These are phyloP conservation scores for Pisolithus marmoratus DNA, from an alignment of 768 basidiomycete genomes.

Conservation along the genomic window DNA sequence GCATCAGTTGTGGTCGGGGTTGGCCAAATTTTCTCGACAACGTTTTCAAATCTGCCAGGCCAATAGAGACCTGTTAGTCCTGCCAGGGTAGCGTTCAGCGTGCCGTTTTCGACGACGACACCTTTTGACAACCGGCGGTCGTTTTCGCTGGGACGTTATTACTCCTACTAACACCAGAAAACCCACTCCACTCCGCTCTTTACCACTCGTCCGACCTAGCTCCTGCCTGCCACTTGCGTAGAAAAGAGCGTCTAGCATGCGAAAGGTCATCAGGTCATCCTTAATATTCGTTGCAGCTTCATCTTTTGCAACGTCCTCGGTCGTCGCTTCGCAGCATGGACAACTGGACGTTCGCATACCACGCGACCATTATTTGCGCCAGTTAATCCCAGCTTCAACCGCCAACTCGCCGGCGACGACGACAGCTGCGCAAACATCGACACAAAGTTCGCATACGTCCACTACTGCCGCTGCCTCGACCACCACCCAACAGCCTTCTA, in stretches of 20 bases:
- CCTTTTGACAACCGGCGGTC: slow-evolving; percentile 4
- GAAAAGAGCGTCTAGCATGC: slow-evolving; percentile 17
- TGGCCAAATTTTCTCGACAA: not conserved
- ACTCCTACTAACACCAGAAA: slow-evolving; percentile 8
- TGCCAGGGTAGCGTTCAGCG: not conserved
- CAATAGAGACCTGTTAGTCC: not conserved
- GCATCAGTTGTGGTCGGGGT: slow-evolving; percentile 4
- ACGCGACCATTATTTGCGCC: slow-evolving; percentile 9
- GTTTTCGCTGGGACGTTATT: slow-evolving; percentile 14
- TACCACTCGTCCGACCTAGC: not conserved
- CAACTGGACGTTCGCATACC: slow-evolving; percentile 9
- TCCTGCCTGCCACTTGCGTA: slow-evolving; percentile 1
- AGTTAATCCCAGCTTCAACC: not conserved
- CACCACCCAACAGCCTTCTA: slow-evolving; percentile 1
- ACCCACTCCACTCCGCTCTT: slow-evolving; percentile 18
- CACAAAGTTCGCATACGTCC: slow-evolving; percentile 1
- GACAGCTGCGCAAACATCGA: not conserved
- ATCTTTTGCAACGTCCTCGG: slow-evolving; percentile 18
- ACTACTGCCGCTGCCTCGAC: slow-evolving; percentile 4
- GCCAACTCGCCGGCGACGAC: not conserved
- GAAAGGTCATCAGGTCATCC: slow-evolving; percentile 12
- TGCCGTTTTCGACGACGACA: not conserved
- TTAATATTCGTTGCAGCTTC: slow-evolving; percentile 21
- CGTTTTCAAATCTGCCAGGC: not conserved
- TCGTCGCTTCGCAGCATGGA: slow-evolving; percentile 17